These are phyloP conservation scores for Gaeumannomyces tritici DNA, from an alignment of 2,329 filamentous ascomycete species.

Conservation along the genomic window DNA sequence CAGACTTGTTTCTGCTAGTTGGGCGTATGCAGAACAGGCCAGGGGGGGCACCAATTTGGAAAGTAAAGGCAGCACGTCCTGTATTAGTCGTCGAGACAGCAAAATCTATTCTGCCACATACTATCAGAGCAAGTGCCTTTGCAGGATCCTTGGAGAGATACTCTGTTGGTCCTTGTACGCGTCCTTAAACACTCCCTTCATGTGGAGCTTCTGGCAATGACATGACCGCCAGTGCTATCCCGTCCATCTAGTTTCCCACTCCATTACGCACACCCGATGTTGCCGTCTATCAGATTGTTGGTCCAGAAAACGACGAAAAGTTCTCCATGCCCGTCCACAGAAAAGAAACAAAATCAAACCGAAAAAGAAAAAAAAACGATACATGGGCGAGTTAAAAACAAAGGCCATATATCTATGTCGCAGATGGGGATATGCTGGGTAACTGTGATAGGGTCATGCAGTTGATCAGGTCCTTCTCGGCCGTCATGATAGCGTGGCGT, in stretches of 20 bases:
- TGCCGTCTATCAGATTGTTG: constrained; percentile 10
- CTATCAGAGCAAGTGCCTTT: constrained; percentile 11
- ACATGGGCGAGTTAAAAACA: neutral
- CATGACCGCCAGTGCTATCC: constrained; percentile 2
- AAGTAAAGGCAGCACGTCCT: constrained; percentile 7
- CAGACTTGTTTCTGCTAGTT: neutral
- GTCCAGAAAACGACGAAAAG: constrained; percentile 5
- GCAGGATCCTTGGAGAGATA: neutral
- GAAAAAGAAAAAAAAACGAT: neutral
- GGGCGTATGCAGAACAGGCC: neutral
- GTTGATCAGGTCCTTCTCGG: neutral
- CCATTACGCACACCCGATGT: constrained; percentile 4
- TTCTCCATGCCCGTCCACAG: neutral
- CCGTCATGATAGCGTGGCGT: neutral
- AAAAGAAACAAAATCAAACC: no score
- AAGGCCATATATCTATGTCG: neutral
- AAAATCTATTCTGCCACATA: constrained; percentile 8
- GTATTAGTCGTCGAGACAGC: constrained; percentile 4
- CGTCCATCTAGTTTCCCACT: neutral
- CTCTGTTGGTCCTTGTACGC: neutral
- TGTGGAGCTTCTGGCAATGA: neutral
- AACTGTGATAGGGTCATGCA: constrained; percentile 2
- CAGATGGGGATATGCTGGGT: constrained; percentile 1
- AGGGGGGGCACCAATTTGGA: no score
- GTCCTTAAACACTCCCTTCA: no score